A percentile compares a stretch with the other conserved stretches of the same genome.
These are phyloP conservation scores for Salvia splendens DNA, from an alignment of 257 asterid genomes.

Conservation along the genomic window DNA sequence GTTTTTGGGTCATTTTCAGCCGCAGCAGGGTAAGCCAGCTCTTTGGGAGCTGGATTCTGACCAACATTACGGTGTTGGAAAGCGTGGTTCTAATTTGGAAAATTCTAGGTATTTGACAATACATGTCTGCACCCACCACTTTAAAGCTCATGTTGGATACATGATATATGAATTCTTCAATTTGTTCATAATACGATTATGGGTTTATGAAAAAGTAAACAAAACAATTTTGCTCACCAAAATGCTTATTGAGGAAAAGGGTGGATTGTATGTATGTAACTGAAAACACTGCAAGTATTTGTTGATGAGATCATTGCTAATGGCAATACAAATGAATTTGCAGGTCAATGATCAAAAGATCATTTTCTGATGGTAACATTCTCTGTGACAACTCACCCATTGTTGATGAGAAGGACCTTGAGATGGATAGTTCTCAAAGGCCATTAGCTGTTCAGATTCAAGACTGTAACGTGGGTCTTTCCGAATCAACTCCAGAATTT, in stretches of 20 bases:
- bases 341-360: conserved; percentile 77
- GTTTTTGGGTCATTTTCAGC: conserved; percentile 93
- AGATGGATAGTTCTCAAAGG: conserved; percentile 44
- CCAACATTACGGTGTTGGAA: conserved; percentile 67
- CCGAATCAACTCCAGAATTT: conserved; percentile 64
- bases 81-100: conserved; percentile 59
- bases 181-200: not conserved
- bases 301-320: conserved; percentile 21
- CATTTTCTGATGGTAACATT: conserved; percentile 86
- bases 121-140: not conserved
- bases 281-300: not conserved
- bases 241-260: conserved; percentile 11
- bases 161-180: conserved; percentile 1
- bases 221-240: conserved; percentile 2
- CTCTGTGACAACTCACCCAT: conserved; percentile 46
- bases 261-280: not conserved
- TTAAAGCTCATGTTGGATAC: not conserved
- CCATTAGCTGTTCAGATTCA: conserved; percentile 40
- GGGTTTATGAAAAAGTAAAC: not conserved
- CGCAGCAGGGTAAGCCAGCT: conserved; percentile 82
- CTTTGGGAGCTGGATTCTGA: conserved; percentile 92
- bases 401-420: conserved; percentile 48
- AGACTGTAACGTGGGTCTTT: conserved; percentile 42
- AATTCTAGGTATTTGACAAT: conserved; percentile 52
- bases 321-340: conserved; percentile 25